These are phyloP conservation scores for Akanthomyces dipterigenus DNA, from an alignment of 2,329 filamentous ascomycete species.

Conservation along the genomic window DNA sequence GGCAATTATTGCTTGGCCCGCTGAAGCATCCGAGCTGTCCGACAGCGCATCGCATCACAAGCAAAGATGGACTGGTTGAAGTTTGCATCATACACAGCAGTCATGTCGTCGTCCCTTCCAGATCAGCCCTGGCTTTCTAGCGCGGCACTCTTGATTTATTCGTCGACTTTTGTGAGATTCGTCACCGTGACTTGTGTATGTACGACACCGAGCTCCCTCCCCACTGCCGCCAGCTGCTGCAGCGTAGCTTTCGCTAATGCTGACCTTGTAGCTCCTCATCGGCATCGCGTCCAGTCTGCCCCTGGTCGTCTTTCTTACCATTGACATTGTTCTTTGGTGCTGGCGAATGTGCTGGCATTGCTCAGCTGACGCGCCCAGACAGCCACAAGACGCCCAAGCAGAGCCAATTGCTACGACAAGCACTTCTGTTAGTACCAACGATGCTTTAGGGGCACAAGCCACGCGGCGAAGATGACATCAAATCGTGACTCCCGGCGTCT, in stretches of 20 bases:
- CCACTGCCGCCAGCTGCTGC: too few relatives aligned
- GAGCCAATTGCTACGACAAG: background rate
- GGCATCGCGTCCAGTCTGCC: slow-evolving; percentile 42
- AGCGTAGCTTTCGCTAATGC: background rate
- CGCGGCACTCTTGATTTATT: background rate
- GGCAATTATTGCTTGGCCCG: background rate
- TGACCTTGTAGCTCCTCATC: slow-evolving; percentile 20
- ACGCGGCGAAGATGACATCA: slow-evolving; percentile 2
- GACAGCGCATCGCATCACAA: background rate
- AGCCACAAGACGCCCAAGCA: background rate
- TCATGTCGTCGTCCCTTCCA: slow-evolving; percentile 1
- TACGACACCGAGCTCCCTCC: too few relatives aligned
- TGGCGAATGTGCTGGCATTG: slow-evolving; percentile 35
- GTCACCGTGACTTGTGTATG: slow-evolving; percentile 5
- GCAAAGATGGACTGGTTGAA: background rate
- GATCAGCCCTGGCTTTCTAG: slow-evolving; percentile 2
- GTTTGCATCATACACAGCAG: background rate
- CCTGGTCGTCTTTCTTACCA: slow-evolving; percentile 38
- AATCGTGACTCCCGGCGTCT: background rate
- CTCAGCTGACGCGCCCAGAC: background rate
- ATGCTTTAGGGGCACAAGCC: background rate
- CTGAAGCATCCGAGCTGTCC: background rate
- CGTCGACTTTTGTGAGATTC: background rate
- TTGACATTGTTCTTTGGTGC: slow-evolving; percentile 47
- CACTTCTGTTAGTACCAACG: background rate